Evolutionary conservation across 2,329 filamentous ascomycete species (phyloP).

Genomic region (Xylariaceae sp.): DNA sequence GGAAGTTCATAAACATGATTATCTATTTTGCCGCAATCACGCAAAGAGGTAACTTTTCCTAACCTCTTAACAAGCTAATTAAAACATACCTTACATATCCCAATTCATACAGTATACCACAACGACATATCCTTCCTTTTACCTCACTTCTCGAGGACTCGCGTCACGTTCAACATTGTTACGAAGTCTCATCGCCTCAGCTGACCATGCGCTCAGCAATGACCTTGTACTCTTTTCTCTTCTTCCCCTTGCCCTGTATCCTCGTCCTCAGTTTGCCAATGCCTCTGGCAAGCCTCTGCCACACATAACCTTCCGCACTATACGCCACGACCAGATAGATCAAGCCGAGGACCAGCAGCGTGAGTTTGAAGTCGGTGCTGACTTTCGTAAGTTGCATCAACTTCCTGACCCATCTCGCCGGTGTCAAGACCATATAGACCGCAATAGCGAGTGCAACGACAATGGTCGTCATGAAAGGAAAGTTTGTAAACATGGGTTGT

Average conservation of each 20-base stretch:
- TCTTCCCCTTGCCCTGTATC: constrained; percentile 62
- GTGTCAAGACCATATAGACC: constrained; percentile 75
- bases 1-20: too few species aligned
- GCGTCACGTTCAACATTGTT: too few species aligned
- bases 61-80: too few species aligned
- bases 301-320: constrained; percentile 66
- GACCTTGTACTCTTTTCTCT: constrained; percentile 83
- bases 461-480: constrained; percentile 81
- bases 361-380: constrained; percentile 66
- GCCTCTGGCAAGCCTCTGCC: constrained; percentile 63
- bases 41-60: too few species aligned
- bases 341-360: constrained; percentile 66
- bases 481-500: constrained; percentile 73
- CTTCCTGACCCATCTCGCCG: constrained; percentile 62
- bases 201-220: constrained; percentile 64
- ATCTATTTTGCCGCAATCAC: too few species aligned
- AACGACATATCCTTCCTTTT: background rate
- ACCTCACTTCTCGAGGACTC: background rate
- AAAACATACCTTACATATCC: too few species aligned
- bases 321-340: constrained; percentile 67
- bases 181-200: constrained; percentile 15
- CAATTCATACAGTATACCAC: too few species aligned
- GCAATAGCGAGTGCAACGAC: constrained; percentile 62
- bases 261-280: constrained; percentile 59
- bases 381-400: constrained; percentile 86